Evolutionary conservation across 2,329 filamentous ascomycete species (phyloP).

Genomic region (Penicillium sp.): DNA sequence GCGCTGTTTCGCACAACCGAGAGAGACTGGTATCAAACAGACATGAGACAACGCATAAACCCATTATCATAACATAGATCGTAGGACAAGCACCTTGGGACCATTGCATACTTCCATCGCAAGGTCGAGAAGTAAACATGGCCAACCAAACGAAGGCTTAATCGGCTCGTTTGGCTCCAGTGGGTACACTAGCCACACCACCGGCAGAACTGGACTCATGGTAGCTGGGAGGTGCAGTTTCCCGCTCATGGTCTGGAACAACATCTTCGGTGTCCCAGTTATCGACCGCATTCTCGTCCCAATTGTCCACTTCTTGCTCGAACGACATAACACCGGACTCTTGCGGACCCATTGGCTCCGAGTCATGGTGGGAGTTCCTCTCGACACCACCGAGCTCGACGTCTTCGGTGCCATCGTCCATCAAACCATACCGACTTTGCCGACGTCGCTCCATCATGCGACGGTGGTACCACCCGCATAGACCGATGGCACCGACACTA

Average conservation of each 20-base stretch:
- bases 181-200: conserved; percentile 22
- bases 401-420: conserved; percentile 56
- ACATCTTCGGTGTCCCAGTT: conserved; percentile 64
- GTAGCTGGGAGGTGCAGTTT: conserved; percentile 19
- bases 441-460: conserved; percentile 90
- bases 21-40: conserved; percentile 18
- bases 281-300: conserved; percentile 81
- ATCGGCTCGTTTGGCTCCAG: conserved; percentile 35
- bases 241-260: conserved; percentile 25
- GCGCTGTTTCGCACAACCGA: conserved; percentile 8
- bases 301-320: conserved; percentile 86
- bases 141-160: conserved; percentile 19
- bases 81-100: neutral
- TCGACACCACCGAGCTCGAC: conserved; percentile 67
- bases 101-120: neutral
- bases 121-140: neutral
- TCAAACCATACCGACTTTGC: conserved; percentile 71
- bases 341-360: conserved; percentile 50
- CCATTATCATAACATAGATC: conserved; percentile 13
- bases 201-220: conserved; percentile 16
- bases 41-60: conserved; percentile 20
- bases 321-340: conserved; percentile 68
- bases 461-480: conserved; percentile 91
- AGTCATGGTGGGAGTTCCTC: conserved; percentile 48
- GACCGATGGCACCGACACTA: conserved; percentile 67